Percentiles rank a stretch among this genome's conserved stretches.
phyloP scores from a whole-genome alignment of 176 grass and related monocot genomes.

The Eremochloa ophiuroides region DNA sequence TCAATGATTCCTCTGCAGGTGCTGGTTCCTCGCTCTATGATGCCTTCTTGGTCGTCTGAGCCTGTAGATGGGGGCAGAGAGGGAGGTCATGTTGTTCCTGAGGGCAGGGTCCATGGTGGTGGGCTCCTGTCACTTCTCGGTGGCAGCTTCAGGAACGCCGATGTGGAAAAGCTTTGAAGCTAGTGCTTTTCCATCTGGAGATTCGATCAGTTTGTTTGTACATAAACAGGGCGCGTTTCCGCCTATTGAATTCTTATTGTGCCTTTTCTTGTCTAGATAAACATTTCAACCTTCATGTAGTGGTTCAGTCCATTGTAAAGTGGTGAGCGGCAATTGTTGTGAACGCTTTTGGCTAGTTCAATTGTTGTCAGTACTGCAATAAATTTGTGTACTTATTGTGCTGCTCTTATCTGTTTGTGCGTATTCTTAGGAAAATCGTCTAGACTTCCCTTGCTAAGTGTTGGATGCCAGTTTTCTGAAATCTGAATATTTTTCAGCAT shows the following conservation, averaged over 20 bases:
- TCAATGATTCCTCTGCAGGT: constrained; percentile 56
- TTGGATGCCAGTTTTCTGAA: neutral
- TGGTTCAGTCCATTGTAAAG: constrained; percentile 34
- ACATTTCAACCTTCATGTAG: neutral
- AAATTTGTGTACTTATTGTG: constrained; percentile 17
- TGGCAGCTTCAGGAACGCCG: constrained; percentile 61
- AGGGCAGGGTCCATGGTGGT: constrained; percentile 77
- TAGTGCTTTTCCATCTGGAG: constrained; percentile 23
- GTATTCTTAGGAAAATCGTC: constrained; percentile 8
- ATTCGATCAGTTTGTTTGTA: constrained; percentile 31
- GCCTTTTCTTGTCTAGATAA: constrained; percentile 38
- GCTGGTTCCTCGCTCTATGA: constrained; percentile 70
- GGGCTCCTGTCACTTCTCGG: constrained; percentile 62
- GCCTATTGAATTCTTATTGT: constrained; percentile 29
- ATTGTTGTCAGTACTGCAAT: constrained; percentile 25
- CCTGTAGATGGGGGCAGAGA: constrained; percentile 36
- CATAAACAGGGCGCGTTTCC: constrained; percentile 25
- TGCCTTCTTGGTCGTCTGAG: constrained; percentile 33
- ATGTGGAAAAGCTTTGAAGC: constrained; percentile 36
- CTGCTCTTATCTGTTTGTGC: neutral
- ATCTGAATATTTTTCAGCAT: neutral
- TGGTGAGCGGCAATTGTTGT: constrained; percentile 1
- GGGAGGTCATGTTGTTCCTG: constrained; percentile 46
- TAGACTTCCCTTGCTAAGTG: neutral
- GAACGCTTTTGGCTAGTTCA: constrained; percentile 4